These are phyloP conservation scores for Exsudoporus frostii DNA, from an alignment of 768 basidiomycete species.

Conservation along the genomic window DNA sequence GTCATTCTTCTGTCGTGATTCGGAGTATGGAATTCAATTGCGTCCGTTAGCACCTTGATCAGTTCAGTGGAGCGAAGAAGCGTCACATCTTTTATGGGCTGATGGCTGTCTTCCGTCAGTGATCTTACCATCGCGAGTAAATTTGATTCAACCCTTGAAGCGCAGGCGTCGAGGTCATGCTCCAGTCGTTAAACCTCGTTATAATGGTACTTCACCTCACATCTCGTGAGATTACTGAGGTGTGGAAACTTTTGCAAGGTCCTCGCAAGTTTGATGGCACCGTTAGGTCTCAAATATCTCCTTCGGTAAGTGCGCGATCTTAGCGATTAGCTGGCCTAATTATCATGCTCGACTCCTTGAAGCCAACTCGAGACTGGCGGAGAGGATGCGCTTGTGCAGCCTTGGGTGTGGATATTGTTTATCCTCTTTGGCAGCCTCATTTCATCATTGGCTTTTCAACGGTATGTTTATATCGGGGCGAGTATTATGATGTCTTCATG, in stretches of 20 bases:
- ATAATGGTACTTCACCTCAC: not conserved
- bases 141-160: not conserved
- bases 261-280: not conserved
- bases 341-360: not conserved
- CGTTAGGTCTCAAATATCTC: not conserved
- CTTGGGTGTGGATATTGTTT: constrained; percentile 1
- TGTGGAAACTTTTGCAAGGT: not conserved
- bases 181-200: not conserved
- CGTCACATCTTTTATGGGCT: not conserved
- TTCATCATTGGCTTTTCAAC: not conserved
- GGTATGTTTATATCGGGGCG: not conserved
- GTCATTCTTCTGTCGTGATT: not conserved
- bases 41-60: not conserved
- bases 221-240: not conserved
- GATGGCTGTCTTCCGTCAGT: constrained; percentile 4
- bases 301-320: not conserved
- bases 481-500: not conserved
- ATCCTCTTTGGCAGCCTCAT: not conserved
- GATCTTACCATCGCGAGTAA: not conserved
- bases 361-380: not conserved
- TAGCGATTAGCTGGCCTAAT: not conserved
- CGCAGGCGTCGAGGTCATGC: not conserved
- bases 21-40: not conserved
- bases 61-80: not conserved
- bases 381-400: not conserved